Base-by-base conservation (phyloP, 2,329 filamentous ascomycete genomes). In the Diaporthe citrichinensis region DNA sequence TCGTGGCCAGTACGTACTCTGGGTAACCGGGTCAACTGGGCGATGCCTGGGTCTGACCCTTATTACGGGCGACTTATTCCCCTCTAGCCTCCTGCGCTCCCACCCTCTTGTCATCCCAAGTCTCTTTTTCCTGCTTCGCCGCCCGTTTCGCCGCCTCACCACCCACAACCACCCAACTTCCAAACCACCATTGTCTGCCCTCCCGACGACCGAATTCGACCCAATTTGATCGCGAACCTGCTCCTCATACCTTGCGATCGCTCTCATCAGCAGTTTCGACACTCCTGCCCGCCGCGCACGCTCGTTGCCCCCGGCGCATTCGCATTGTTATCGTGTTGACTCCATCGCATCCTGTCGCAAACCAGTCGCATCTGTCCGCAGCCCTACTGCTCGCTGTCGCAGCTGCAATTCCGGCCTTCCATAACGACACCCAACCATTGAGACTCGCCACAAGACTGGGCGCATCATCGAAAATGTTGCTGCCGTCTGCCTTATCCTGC, bases 401-500 rank as follows among this genome's bases (percentile, higher is more conserved):
- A 65, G 39, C 34, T 57, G 68, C 8, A 59, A 34, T 17, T n/a
- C 17, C 53, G 17, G 7, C 34, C 44, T 8, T 55, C 20, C 58
- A 74, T 25, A 23, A n/a, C 36, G 53, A 41, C 12, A 51, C 53
- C 23, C 31, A 25, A 28, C 53, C 57, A 53, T 28, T 46, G 61
- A 36, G 25, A 62, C 25, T 46, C 23, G 39, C 23, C 28, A 55
- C 3, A 39, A 55, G 3, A 10, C 25, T 57, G 57, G 25, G 41
- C 73, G 68, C 75, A 74, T 51, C 58, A 53, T 55, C 68, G 25
- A 76, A 39, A 39, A 92, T 92, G 90, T 83, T 92, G 75, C 87
- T 92, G 77, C 90, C 90, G 28, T 92, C 90, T 41, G 88, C 90
- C 49, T 82, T 92, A 59, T 84, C 88, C 41, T 91, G 90, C 88